Base-by-base conservation (phyloP, 176 grass and related monocot species). In the Musa acuminata region DNA sequence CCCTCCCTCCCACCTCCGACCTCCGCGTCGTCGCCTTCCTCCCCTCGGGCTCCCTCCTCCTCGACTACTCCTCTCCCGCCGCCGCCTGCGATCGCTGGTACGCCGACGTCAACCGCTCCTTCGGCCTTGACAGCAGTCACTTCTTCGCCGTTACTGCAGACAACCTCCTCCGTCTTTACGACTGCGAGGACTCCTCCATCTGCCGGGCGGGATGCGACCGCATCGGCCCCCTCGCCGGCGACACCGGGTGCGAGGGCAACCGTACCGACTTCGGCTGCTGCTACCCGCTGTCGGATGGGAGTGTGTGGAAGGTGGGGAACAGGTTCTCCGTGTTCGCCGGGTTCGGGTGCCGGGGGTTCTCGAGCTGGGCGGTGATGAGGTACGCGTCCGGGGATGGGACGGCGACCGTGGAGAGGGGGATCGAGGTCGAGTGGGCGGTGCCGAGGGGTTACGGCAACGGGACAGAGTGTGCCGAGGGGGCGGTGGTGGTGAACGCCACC, bases 161-260 rank as follows among this genome's bases (percentile, higher is more conserved):
- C 67, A 97, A 97, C 51, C 80, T 97, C 11, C 94, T 97, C 73
- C 90, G 90, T 63, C 82, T 97, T 65, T 97, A 91, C 74, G 93
- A 91, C 62, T 92, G 93, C 75, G 93, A 96, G 81, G 93, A 96
- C 82, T 96, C 93, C 43, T 96, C 89, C 0, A 83, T 96, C 53
- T 96, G 93, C 51, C 83, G 76, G 54, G 70, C 72, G 14, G 83
- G 85, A 13, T 98, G 94, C 50, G 82, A 86, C 8, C 75, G 48
- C 21, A 71, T 88, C 10, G 72, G 67, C 51, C 11, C 74, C 26
- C 74, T 62, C 13, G 21, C 51, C 1, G 58, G 53, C 9, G 72
- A 53, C 21, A 26, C 8, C 26, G 49, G 71, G 7, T 62, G 65
- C 16, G 22, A 59, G 29, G 83, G 69, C 53, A 83, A 80, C 16